Evolutionary conservation across 2,329 filamentous ascomycete species (phyloP), one percentile per base, ranked within the genome.

Genomic region (Thielaviopsis punctulata): DNA sequence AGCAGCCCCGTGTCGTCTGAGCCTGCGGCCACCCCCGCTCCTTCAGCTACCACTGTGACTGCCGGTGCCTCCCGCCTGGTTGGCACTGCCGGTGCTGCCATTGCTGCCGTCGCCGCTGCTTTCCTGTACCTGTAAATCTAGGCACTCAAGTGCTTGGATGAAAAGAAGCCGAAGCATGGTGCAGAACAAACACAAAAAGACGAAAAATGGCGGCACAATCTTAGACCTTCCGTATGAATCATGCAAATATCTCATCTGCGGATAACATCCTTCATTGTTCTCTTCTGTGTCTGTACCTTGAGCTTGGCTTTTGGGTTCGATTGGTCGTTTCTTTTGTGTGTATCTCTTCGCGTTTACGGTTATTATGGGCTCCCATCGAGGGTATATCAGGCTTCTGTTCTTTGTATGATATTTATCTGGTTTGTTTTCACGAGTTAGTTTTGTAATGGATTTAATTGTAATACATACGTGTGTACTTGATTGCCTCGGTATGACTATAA

Each of bases 61-160:
- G 53, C 53, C 27, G 53, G 53, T 43, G 53, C 53, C 22, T 52
- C 49, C 7, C 45, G 53, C 36, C 22, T 55, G 22, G 49, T 43
- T 43, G 53, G 53, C 23, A 55, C 53, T 8, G 49, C 43, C 27
- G 53, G 53, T 13, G 53, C 49, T 19, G 53, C 49, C 15, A 46
- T 52, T 22, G 49, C 48, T 41, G 53, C 53, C 10, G 49, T 52
- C 19, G 53, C 53, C 21, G 53, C 43, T 43, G 53, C 53, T 9
- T 55, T 55, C 53, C 25, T 55, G 39, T 55, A 49, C 49, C 46
- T 55, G 49, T 55, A 55, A 47, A 50, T 51, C 30, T 5, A 18
- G 36, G 23, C 18, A 15, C 45, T 9, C 4, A 22, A 19, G 19
- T 36, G n/a, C n/a, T 4, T 23, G 18, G 23, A 33, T 44, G n/a